phyloP scores from a whole-genome alignment of 176 grass and related monocot genomes.

The sorghum (Sorghum bicolor) region DNA sequence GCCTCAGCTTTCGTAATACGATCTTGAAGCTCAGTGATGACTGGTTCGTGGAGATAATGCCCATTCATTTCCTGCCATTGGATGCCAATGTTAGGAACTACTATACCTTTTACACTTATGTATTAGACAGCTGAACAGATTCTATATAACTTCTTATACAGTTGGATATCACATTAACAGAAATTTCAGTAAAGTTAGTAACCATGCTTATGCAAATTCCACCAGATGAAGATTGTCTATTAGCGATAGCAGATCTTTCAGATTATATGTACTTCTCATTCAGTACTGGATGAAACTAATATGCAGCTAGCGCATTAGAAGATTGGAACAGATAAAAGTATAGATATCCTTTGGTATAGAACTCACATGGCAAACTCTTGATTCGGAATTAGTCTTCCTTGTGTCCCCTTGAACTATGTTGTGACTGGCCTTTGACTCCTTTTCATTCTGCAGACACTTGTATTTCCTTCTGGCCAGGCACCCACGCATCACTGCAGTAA shows the following conservation, averaged over 20 bases:
- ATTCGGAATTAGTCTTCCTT: conserved; percentile 30
- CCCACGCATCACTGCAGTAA: conserved; percentile 68
- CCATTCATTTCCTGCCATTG: conserved; percentile 51
- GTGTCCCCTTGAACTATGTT: conserved; percentile 21
- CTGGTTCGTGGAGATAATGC: conserved; percentile 44
- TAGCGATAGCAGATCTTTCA: neutral
- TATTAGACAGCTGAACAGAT: conserved; percentile 1
- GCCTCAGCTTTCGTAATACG: conserved; percentile 58
- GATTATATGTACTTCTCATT: neutral
- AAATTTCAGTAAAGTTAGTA: conserved; percentile 8
- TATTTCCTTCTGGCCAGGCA: conserved; percentile 67
- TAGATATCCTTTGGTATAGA: neutral
- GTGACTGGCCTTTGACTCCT: conserved; percentile 22
- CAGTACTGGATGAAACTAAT: conserved; percentile 4
- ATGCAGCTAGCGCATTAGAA: neutral
- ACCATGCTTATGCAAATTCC: conserved; percentile 17
- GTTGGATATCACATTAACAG: neutral
- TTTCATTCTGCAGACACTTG: conserved; percentile 41
- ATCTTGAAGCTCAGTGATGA: conserved; percentile 50
- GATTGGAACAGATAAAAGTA: neutral
- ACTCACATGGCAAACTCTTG: conserved; percentile 40
- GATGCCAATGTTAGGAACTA: conserved; percentile 23
- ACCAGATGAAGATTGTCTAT: neutral
- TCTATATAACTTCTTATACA: neutral
- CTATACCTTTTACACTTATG: neutral